Evolutionary conservation across 2,329 filamentous ascomycete genomes (phyloP).

Genomic region (Fusarium sp.): DNA sequence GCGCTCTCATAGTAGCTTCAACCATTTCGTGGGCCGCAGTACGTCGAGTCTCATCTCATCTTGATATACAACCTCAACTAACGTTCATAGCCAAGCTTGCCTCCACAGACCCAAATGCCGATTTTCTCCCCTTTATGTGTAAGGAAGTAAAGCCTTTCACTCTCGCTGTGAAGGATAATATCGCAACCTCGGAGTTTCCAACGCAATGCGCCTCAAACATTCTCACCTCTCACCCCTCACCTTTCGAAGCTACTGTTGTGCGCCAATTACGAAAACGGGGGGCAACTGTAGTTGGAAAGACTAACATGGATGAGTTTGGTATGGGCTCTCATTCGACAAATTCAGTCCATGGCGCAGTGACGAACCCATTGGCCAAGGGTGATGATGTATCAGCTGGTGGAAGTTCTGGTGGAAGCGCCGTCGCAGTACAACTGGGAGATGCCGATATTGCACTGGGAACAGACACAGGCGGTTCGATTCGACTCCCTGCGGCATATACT

Average conservation of each 20-base stretch:
- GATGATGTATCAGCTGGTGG: conserved; percentile 78
- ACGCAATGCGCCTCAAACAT: conserved; percentile 89
- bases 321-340: conserved; percentile 89
- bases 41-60: conserved; percentile 29
- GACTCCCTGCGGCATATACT: conserved; percentile 89
- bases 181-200: conserved; percentile 71
- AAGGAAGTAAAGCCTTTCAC: conserved; percentile 53
- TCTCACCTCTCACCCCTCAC: conserved; percentile 77
- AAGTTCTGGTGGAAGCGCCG: conserved; percentile 93
- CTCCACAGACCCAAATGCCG: conserved; percentile 1
- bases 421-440: conserved; percentile 77
- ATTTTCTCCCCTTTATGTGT: conserved; percentile 31
- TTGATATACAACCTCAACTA: conserved; percentile 11
- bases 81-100: conserved; percentile 30
- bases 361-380: conserved; percentile 59
- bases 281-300: conserved; percentile 79
- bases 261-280: conserved; percentile 73
- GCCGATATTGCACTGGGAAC: conserved; percentile 82
- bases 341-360: conserved; percentile 76
- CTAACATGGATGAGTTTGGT: conserved; percentile 95
- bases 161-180: conserved; percentile 83
- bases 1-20: conserved; percentile 51
- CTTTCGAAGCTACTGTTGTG: conserved; percentile 87
- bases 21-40: conserved; percentile 56
- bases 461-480: conserved; percentile 91